Evolutionary conservation across 2,329 filamentous ascomycete species (phyloP).

Genomic region (Helicocarpus griseus): DNA sequence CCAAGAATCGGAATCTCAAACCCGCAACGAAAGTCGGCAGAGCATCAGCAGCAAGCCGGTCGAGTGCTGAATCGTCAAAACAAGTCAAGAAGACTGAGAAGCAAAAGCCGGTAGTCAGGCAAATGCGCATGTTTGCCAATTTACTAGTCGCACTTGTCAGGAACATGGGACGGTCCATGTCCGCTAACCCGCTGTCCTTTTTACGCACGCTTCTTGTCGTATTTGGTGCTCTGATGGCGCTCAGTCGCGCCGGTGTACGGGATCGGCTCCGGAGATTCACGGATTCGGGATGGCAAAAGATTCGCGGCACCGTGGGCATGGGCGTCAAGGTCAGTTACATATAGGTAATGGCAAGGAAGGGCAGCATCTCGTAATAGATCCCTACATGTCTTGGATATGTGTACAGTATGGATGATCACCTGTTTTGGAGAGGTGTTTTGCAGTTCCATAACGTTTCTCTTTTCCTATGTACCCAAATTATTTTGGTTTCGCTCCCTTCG

Average conservation of each 20-base stretch:
- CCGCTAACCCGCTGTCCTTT: conserved; percentile 46
- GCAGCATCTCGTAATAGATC: no score
- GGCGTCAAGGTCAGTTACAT: conserved; percentile 97
- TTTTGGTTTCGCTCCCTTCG: background rate
- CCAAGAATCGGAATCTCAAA: conserved; percentile 18
- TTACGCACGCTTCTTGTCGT: conserved; percentile 66
- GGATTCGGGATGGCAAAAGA: conserved; percentile 65
- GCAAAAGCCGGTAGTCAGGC: conserved; percentile 22
- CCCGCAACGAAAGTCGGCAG: conserved; percentile 15
- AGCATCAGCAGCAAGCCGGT: conserved; percentile 18
- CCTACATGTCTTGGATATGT: background rate
- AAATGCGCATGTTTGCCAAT: conserved; percentile 35
- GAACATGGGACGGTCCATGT: conserved; percentile 42
- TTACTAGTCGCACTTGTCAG: conserved; percentile 41
- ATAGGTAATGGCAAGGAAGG: conserved; percentile 28
- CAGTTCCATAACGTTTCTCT: background rate
- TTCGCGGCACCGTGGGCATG: conserved; percentile 82
- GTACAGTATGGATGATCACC: background rate
- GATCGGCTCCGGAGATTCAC: conserved; percentile 63
- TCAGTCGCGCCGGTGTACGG: conserved; percentile 65
- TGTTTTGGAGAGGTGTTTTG: background rate
- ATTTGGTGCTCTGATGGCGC: conserved; percentile 63
- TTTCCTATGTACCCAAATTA: background rate
- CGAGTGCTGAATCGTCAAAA: conserved; percentile 23
- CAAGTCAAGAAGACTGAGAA: conserved; percentile 30